phyloP scores from a whole-genome alignment of 2,329 filamentous ascomycete species.

The Fusarium illudens region DNA sequence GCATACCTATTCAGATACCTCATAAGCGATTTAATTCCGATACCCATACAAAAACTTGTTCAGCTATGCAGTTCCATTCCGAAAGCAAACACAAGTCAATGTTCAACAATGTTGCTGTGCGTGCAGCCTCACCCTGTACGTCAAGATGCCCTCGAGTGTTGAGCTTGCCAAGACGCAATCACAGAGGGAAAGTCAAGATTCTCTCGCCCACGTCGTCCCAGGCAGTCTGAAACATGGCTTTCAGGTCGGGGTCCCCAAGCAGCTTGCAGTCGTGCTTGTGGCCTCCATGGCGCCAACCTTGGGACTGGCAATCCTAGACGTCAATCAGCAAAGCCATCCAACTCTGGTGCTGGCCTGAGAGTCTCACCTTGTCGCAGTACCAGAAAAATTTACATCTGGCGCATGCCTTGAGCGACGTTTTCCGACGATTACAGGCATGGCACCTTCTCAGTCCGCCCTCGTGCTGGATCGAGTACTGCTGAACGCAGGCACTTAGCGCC shows the following conservation, averaged over 20 bases:
- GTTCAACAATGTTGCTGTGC: not conserved
- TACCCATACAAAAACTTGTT: not conserved
- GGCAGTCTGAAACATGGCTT: not conserved
- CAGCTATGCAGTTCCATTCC: not conserved
- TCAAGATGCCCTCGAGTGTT: not conserved
- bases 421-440: not conserved
- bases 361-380: slow-evolving; percentile 1
- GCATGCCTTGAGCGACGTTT: not conserved
- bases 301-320: not conserved
- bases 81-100: not conserved
- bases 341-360: too few relatives aligned
- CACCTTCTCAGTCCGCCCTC: not conserved
- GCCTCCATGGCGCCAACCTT: not conserved
- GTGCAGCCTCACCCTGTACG: not conserved
- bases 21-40: not conserved
- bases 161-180: not conserved
- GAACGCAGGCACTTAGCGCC: not conserved
- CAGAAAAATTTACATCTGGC: not conserved
- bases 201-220: not conserved
- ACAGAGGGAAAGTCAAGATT: not conserved
- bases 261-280: not conserved
- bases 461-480: not conserved
- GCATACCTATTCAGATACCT: not conserved
- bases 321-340: not conserved
- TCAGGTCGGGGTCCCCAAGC: not conserved